Base-by-base conservation (phyloP, 2,329 filamentous ascomycete genomes). In the Cercospora berteroae region DNA sequence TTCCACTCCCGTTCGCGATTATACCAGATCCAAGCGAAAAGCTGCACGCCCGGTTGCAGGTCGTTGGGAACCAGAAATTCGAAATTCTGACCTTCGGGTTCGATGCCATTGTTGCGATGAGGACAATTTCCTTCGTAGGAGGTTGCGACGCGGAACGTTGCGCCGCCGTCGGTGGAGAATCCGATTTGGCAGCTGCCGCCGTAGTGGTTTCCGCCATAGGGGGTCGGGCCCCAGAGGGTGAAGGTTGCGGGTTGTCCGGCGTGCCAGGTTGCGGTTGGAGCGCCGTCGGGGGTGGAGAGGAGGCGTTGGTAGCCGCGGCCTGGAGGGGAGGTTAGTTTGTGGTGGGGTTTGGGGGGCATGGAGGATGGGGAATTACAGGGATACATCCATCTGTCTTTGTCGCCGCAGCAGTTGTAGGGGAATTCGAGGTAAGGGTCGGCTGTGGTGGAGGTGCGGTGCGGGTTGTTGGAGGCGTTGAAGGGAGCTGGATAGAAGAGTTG, bases 11-110 rank as follows among this genome's bases (percentile, higher is more conserved):
- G 76, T 72, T 83, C 81, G 27, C 82, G 79, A 63, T 84, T 84
- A 56, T 82, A 73, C 82, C 82, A 84, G 1, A 80, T 79, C 82
- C 81, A 83, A 1, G 78, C 79, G 67, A 84, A 83, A 16, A 84
- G 70, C 12, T 78, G 79, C 6, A 79, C 71, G 8, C 81, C 82
- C 5, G 74, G 66, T 2, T 79, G 79, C 65, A 83, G 74, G 61
- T 83, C 81, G 13, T 70, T 74, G 0, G 82, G 82, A 4, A 84
- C 78, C 5, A 74, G 79, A 73, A 84, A 82, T 44, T 80, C 76
- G 72, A 84, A 84, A 9, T 76, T 77, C 69, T 84, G 82, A 5
- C 77, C 77, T 13, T 75, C 74, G 3, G 80, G 78, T 7, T 77
- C 79, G 42, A 67, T 65, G 12, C 79, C 79, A 27, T 78, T 74